Base-by-base conservation (phyloP, 345 rosid species). In the Hibiscus mutabilis region DNA sequence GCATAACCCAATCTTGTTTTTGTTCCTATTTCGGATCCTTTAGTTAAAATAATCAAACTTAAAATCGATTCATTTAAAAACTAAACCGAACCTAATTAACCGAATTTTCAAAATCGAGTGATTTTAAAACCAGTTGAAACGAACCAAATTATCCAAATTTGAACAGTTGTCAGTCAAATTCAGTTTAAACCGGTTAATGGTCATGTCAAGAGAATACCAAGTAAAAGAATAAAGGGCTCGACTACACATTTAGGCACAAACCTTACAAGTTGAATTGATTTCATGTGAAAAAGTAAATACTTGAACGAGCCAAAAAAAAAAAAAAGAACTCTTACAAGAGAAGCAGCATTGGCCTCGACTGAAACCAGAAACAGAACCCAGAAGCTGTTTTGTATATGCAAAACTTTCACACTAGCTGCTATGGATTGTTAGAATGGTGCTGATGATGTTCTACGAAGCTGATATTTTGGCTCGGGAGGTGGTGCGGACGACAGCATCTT, bases 381-480 rank as follows among this genome's bases (percentile, higher is more conserved):
- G 59, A 46, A 59, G 59, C 40, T 13, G 29, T 25, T 1, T 25
- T 5, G 31, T 60, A 44, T 71, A 19, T 27, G 67, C 74, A 71
- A 71, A 71, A 71, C 58, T 71, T 27, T 71, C 25, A 13, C 13
- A 64, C 68, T 21, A 64, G 40, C 74, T 12, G 42, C 57, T 2
- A n/a, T 0, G 61, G 61, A 57, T 42, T 25, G 61, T 86, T 79
- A 90, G 82, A 86, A 81, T 60, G 90, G 76, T 59, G 91, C 85
- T 3, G 97, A 87, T 42, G 89, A 70, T 35, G 93, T 87, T 78
- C 97, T 77, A 4, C 92, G 82, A 42, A 88, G 92, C 79, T 86
- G 93, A 78, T 78, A 80, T 74, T 81, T 91, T 24, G 87, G 91
- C 72, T 84, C 82, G 11, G 87, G 89, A 22, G 89, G 85, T 42